These are phyloP conservation scores for Penicillium hordei DNA, from an alignment of 2,329 filamentous ascomycete genomes.

Conservation along the genomic window DNA sequence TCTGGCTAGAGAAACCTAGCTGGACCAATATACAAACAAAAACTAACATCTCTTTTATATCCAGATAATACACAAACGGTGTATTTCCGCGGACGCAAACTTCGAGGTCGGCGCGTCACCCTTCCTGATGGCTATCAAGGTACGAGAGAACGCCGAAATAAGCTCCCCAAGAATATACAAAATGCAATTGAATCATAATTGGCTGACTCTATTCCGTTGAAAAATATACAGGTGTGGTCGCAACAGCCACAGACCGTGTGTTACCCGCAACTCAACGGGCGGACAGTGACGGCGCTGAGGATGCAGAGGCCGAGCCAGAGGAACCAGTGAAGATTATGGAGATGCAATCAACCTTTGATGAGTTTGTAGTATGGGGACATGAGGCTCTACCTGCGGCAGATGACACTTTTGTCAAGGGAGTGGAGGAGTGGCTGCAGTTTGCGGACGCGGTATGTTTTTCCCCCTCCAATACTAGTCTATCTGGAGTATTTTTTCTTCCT, in stretches of 20 bases:
- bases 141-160: constrained; percentile 19
- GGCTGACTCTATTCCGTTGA: not conserved
- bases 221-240: constrained; percentile 55
- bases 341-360: constrained; percentile 67
- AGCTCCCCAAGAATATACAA: not conserved
- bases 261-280: constrained; percentile 30
- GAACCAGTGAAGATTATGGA: constrained; percentile 60
- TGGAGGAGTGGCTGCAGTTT: constrained; percentile 78
- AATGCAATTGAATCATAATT: not conserved
- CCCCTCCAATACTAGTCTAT: not conserved
- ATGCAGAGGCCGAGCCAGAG: constrained; percentile 46
- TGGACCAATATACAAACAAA: not conserved
- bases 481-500: not conserved
- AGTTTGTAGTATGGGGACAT: constrained; percentile 81
- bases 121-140: constrained; percentile 71
- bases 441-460: constrained; percentile 61
- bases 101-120: constrained; percentile 65
- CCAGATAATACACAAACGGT: constrained; percentile 49
- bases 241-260: constrained; percentile 48
- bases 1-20: not conserved
- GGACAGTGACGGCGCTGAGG: constrained; percentile 46
- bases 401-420: constrained; percentile 71
- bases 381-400: constrained; percentile 63
- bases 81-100: constrained; percentile 77
- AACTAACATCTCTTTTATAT: not conserved